Percentiles rank a stretch among this genome's conserved stretches.
Evolutionary conservation across 164 flowering plant species (phyloP).

Genomic region (Stephania cephalantha): DNA sequence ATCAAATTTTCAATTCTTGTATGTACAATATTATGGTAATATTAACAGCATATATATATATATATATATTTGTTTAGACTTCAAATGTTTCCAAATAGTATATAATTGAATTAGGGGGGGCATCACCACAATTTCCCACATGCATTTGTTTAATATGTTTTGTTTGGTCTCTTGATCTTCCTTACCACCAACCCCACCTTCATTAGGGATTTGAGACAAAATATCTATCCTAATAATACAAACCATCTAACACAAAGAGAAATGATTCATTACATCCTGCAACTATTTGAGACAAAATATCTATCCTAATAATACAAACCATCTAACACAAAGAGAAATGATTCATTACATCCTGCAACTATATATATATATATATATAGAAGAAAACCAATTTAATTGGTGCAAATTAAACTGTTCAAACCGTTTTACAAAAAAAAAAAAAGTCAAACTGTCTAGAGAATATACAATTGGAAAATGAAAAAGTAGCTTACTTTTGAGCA

Average conservation of each 20-base stretch:
- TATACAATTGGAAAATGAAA: no score
- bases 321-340: neutral
- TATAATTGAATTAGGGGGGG: neutral
- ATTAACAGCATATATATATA: no score
- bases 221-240: neutral
- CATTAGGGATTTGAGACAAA: neutral
- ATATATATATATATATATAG: no score
- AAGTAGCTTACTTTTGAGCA: no score
- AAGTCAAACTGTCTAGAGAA: no score
- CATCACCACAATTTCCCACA: neutral
- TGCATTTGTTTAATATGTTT: constrained; percentile 4
- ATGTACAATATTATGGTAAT: no score
- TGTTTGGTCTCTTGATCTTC: neutral
- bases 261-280: neutral
- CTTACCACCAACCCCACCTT: neutral
- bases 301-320: neutral
- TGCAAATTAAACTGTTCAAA: no score
- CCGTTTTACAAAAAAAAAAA: no score
- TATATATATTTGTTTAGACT: no score
- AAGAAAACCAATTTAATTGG: no score
- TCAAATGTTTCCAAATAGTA: neutral
- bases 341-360: neutral
- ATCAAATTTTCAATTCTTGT: no score
- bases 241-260: neutral
- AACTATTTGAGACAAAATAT: neutral